These are phyloP conservation scores for Xylaria hypoxylon DNA, from an alignment of 2,329 filamentous ascomycete species.

Conservation along the genomic window DNA sequence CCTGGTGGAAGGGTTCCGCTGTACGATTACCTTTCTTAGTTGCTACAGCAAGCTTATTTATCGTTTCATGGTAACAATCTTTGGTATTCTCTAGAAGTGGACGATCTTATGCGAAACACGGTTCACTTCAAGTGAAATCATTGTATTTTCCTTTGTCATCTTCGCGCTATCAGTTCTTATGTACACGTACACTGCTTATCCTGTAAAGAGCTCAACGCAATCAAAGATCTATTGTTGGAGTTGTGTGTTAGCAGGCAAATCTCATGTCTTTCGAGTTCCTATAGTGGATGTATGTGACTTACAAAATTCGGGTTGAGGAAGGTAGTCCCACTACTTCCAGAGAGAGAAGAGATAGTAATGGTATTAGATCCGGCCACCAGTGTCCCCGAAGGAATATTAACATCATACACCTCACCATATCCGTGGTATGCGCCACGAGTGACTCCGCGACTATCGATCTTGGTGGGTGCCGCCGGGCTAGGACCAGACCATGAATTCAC, in stretches of 20 bases:
- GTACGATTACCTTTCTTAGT: neutral
- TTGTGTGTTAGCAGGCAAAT: neutral
- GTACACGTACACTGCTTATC: neutral
- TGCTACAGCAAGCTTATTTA: neutral
- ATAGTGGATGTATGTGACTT: conserved; percentile 38
- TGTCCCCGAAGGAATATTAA: conserved; percentile 68
- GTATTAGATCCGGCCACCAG: conserved; percentile 71
- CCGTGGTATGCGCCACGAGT: conserved; percentile 75
- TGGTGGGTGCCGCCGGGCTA: conserved; percentile 65
- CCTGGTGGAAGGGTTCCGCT: neutral
- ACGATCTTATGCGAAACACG: neutral
- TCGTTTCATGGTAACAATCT: neutral
- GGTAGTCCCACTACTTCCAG: conserved; percentile 66
- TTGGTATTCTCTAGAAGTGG: neutral
- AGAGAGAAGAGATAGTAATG: conserved; percentile 69
- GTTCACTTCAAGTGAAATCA: neutral
- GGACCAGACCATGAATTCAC: conserved; percentile 66
- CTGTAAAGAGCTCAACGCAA: conserved; percentile 52
- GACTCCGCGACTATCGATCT: conserved; percentile 73
- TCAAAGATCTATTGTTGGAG: conserved; percentile 47
- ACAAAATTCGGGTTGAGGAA: conserved; percentile 70
- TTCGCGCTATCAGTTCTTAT: neutral
- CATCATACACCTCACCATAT: conserved; percentile 72
- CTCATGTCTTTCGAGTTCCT: conserved; percentile 8
- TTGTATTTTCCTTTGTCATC: neutral